Conservation (phyloP, 164 flowering plant genomes). For the Annona cherimola region DNA sequence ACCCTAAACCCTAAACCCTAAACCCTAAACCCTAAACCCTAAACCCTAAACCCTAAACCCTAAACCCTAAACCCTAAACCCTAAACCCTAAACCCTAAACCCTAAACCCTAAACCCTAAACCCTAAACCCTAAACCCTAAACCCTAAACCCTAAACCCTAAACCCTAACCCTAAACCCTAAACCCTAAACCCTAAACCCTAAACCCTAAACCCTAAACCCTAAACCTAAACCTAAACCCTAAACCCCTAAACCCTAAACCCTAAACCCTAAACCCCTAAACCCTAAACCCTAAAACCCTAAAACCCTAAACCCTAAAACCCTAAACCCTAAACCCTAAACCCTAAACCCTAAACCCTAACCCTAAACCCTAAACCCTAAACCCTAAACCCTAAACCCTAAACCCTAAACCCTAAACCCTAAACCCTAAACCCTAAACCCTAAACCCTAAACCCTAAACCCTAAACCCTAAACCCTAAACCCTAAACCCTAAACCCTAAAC, state of each 20-base stretch:
- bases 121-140: constrained; percentile 1
- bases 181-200: neutral
- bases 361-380: constrained; percentile 1
- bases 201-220: neutral
- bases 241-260: too few relatives aligned
- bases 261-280: too few relatives aligned
- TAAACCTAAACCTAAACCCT: neutral
- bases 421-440: neutral
- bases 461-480: neutral
- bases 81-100: neutral
- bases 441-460: neutral
- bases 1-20: neutral
- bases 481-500: neutral
- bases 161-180: neutral
- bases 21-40: neutral
- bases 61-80: neutral
- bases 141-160: constrained; percentile 1
- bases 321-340: neutral
- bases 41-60: neutral
- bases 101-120: constrained; percentile 1
- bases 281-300: too few relatives aligned
- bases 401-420: neutral
- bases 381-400: constrained; percentile 1
- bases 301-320: too few relatives aligned
- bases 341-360: neutral